Evolutionary conservation across 2,329 filamentous ascomycete genomes (phyloP).

Genomic region (Penicillium expansum): DNA sequence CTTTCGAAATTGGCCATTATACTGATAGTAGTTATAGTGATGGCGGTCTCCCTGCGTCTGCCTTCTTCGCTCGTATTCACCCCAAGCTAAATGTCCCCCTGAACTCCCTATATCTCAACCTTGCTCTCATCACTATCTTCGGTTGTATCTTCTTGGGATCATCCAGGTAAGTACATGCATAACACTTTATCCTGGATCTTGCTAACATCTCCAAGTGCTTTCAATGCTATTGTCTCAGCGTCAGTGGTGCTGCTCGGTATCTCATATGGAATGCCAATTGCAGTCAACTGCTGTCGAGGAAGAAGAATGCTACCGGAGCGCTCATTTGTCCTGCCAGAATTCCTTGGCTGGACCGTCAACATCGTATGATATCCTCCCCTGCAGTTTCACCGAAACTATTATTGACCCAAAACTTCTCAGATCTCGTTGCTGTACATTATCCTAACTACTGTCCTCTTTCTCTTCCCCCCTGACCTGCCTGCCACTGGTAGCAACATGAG

Average conservation of each 20-base stretch:
- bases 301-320: constrained; percentile 63
- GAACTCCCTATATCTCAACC: constrained; percentile 63
- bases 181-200: background rate
- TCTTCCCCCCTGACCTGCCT: constrained; percentile 67
- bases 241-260: constrained; percentile 70
- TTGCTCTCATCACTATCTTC: constrained; percentile 62
- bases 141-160: constrained; percentile 69
- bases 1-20: background rate
- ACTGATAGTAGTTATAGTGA: constrained; percentile 46
- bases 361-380: constrained; percentile 35
- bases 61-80: constrained; percentile 61
- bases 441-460: constrained; percentile 71
- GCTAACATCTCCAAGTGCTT: constrained; percentile 47
- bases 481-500: constrained; percentile 69
- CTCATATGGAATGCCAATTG: constrained; percentile 71
- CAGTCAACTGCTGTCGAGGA: constrained; percentile 66
- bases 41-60: constrained; percentile 62
- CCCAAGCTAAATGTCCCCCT: constrained; percentile 61
- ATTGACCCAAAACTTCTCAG: constrained; percentile 42
- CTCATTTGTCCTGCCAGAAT: constrained; percentile 54
- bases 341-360: constrained; percentile 61
- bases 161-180: constrained; percentile 17
- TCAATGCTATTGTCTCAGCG: constrained; percentile 68
- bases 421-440: constrained; percentile 59
- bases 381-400: background rate